A percentile compares a stretch with the other conserved stretches of the same genome.
Conservation (phyloP, 2,329 filamentous ascomycete species). For the Cladosporium velox region DNA sequence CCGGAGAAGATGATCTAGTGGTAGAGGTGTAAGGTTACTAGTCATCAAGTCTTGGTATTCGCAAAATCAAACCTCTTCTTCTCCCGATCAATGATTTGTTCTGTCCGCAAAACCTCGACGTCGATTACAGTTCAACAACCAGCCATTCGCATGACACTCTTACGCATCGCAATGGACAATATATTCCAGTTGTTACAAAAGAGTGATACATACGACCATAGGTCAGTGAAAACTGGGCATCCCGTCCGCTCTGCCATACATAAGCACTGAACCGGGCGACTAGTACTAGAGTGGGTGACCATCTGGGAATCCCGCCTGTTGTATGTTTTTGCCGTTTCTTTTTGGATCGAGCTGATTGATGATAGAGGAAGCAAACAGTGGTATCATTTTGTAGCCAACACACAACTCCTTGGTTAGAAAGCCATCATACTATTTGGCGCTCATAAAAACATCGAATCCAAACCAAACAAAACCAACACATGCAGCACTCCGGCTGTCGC, state of each 20-base stretch:
- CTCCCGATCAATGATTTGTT: too few species aligned
- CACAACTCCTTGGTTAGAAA: too few species aligned
- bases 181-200: too few species aligned
- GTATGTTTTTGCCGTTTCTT: too few species aligned
- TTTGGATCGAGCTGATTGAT: not conserved
- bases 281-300: not conserved
- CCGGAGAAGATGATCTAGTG: not conserved
- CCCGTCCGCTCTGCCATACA: not conserved
- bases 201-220: conserved; percentile 3
- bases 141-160: too few species aligned
- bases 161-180: too few species aligned
- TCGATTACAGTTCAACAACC: too few species aligned
- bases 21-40: too few species aligned
- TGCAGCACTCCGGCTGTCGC: not conserved
- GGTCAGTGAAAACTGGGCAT: conserved; percentile 7
- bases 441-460: not conserved
- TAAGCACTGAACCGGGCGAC: not conserved
- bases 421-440: too few species aligned
- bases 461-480: not conserved
- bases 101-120: too few species aligned
- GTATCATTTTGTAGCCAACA: not conserved
- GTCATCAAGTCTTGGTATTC: too few species aligned
- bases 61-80: too few species aligned
- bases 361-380: not conserved
- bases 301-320: not conserved